These are phyloP conservation scores for Paraurostyla sp. DNA, from an alignment of 73 alveolate genomes.

Conservation along the genomic window DNA sequence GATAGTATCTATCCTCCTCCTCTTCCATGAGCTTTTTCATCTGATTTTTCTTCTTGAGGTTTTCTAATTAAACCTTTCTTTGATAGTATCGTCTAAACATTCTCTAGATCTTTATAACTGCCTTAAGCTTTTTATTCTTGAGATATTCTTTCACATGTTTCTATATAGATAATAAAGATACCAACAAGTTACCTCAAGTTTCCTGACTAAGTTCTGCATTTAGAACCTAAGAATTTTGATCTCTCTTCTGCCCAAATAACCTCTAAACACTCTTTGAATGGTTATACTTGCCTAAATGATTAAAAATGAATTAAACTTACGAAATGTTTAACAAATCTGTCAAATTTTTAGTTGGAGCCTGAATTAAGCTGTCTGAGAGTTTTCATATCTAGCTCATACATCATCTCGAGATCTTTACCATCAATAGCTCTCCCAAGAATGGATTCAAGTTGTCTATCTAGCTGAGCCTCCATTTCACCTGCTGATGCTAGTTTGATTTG, in stretches of 20 bases:
- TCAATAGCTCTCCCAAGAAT: slow-evolving; percentile 38
- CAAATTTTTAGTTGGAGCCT: neutral
- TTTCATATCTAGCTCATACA: slow-evolving; percentile 15
- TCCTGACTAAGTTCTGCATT: neutral
- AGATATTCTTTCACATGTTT: neutral
- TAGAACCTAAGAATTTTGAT: neutral
- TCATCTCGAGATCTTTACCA: slow-evolving; percentile 26
- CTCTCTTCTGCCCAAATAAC: slow-evolving; percentile 20
- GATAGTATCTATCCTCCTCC: slow-evolving; percentile 29
- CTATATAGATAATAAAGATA: neutral
- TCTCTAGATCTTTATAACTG: slow-evolving; percentile 12
- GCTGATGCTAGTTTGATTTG: slow-evolving; percentile 41
- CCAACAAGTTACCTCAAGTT: neutral
- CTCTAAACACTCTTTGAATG: slow-evolving; percentile 56
- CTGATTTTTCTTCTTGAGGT: neutral
- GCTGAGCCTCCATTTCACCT: slow-evolving; percentile 38
- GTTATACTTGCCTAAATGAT: slow-evolving; percentile 38
- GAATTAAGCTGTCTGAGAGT: slow-evolving; percentile 19
- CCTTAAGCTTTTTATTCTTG: neutral
- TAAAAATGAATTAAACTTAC: neutral
- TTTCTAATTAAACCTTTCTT: slow-evolving; percentile 25
- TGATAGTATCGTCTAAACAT: slow-evolving; percentile 33
- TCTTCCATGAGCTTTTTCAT: neutral
- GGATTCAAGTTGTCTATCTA: slow-evolving; percentile 37
- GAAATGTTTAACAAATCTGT: neutral